A percentile compares a stretch with the other conserved stretches of the same genome.
phyloP scores from a whole-genome alignment of 2,329 filamentous ascomycete species.

The Exophiala sp. region DNA sequence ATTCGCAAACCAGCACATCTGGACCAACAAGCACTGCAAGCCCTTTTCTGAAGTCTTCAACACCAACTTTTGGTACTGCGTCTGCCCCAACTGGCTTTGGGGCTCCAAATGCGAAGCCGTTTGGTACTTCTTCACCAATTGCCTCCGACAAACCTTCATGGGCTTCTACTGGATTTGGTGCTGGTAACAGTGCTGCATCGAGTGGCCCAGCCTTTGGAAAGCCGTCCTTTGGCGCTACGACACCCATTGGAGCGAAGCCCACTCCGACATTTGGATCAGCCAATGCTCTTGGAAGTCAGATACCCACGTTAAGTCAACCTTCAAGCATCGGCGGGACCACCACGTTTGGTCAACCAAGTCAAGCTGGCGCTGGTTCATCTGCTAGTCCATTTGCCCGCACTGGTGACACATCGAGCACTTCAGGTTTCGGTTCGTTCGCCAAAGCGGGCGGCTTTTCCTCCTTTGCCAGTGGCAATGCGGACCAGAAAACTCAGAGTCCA shows the following conservation, averaged over 20 bases:
- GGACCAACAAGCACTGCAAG: no score
- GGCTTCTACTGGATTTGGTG: constrained; percentile 28
- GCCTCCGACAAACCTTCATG: constrained; percentile 29
- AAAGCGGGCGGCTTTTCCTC: constrained; percentile 27
- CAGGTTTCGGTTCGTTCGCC: constrained; percentile 32
- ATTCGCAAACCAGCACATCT: no score
- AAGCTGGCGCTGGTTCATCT: constrained; percentile 7
- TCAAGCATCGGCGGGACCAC: constrained; percentile 14
- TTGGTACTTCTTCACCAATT: constrained; percentile 31
- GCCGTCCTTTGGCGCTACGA: constrained; percentile 36
- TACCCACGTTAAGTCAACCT: constrained; percentile 34
- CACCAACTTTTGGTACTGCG: constrained; percentile 23
- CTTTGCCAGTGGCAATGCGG: constrained; percentile 19
- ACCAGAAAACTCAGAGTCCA: constrained; percentile 25
- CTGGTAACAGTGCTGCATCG: constrained; percentile 4
- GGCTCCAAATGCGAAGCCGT: constrained; percentile 17
- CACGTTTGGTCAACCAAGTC: constrained; percentile 25
- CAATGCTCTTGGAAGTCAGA: constrained; percentile 32
- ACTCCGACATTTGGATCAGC: constrained; percentile 36
- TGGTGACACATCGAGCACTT: constrained; percentile 4
- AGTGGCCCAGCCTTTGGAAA: constrained; percentile 20
- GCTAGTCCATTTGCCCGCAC: constrained; percentile 23
- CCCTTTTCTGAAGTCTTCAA: background rate
- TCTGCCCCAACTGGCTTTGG: constrained; percentile 25
- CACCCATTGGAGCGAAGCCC: constrained; percentile 26